Evolutionary conservation across 441 rosid species (phyloP).

Genomic region (Populus hybrid): DNA sequence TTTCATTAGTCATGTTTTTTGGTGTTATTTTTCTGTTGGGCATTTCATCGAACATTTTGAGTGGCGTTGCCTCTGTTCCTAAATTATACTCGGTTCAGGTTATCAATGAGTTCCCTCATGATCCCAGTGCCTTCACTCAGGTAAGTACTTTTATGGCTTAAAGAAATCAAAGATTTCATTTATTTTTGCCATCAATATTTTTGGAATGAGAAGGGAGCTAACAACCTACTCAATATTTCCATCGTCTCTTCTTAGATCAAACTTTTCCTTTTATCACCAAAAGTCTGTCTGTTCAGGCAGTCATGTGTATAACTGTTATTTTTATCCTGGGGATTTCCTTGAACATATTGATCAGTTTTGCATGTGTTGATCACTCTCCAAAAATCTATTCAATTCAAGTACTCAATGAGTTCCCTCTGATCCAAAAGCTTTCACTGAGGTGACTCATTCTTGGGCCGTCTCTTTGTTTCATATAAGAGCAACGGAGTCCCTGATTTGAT

Average conservation of each 20-base stretch:
- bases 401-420: slow-evolving; percentile 81
- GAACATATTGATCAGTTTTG: slow-evolving; percentile 24
- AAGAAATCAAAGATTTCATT: not conserved
- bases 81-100: not conserved
- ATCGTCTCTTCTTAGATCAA: slow-evolving; percentile 24
- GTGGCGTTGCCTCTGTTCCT: not conserved
- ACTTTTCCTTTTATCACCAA: slow-evolving; percentile 27
- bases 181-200: too few relatives aligned
- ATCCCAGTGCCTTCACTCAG: not conserved
- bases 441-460: slow-evolving; percentile 8
- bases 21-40: not conserved
- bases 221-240: slow-evolving; percentile 15
- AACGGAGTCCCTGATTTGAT: not conserved
- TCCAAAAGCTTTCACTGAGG: slow-evolving; percentile 90
- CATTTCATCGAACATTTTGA: not conserved
- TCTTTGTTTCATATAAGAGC: not conserved
- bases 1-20: not conserved
- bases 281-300: slow-evolving; percentile 29
- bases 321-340: slow-evolving; percentile 48
- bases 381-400: slow-evolving; percentile 48
- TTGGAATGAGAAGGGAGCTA: slow-evolving; percentile 13
- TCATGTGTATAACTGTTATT: slow-evolving; percentile 33
- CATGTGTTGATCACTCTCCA: slow-evolving; percentile 17
- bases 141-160: not conserved
- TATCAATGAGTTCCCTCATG: not conserved